These are phyloP conservation scores for Oxytropis ochrocephala DNA, from an alignment of 306 rosid genomes.

Conservation along the genomic window DNA sequence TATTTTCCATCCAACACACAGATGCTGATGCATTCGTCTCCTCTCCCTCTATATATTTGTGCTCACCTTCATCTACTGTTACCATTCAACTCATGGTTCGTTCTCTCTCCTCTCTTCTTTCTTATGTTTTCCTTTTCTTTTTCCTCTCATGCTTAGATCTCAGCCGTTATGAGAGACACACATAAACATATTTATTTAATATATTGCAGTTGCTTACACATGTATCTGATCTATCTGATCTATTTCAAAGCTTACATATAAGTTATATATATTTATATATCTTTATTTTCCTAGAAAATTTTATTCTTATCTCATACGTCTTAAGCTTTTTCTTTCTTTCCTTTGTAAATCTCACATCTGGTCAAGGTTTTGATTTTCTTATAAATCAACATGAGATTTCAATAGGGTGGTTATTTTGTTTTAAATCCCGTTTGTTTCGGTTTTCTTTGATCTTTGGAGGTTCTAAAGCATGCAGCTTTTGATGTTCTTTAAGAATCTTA, in stretches of 20 bases:
- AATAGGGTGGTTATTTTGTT: neutral
- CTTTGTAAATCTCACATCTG: neutral
- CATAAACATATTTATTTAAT: neutral
- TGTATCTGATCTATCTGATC: neutral
- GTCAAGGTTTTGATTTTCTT: neutral
- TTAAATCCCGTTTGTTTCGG: neutral
- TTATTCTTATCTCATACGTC: neutral
- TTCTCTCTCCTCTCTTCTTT: neutral
- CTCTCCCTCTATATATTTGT: conserved; percentile 15
- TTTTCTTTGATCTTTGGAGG: conserved; percentile 1
- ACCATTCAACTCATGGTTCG: conserved; percentile 10
- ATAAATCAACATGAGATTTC: no score
- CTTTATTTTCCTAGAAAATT: neutral
- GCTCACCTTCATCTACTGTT: conserved; percentile 28
- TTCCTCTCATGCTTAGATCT: conserved; percentile 32
- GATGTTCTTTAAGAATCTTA: neutral
- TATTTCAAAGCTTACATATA: neutral
- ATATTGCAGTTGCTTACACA: neutral
- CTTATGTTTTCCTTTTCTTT: neutral
- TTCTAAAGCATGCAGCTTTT: conserved; percentile 12
- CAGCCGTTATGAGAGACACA: neutral
- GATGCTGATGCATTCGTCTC: no score
- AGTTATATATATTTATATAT: neutral
- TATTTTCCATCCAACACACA: conserved; percentile 23
- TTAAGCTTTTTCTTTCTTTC: neutral